Evolutionary conservation across 208 protist species (phyloP).

Genomic region (Leishmania martiniquensis): DNA sequence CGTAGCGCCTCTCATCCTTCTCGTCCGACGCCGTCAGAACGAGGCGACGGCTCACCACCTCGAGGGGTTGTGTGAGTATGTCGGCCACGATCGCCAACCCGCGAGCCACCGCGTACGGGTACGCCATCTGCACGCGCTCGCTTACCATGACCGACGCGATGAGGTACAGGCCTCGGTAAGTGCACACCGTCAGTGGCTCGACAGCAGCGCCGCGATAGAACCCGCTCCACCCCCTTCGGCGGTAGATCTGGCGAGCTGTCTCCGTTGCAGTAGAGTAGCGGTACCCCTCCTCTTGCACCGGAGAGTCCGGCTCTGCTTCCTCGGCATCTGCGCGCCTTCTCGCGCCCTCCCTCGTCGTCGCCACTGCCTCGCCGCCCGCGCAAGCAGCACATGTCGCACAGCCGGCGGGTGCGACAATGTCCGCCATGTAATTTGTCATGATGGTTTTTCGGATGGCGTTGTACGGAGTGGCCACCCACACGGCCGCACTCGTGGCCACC

Average conservation of each 20-base stretch:
- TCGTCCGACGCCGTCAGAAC: conserved; percentile 71
- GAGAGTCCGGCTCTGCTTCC: background rate
- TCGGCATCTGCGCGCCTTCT: background rate
- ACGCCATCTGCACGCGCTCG: conserved; percentile 35
- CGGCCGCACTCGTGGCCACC: conserved; percentile 45
- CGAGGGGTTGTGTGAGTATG: conserved; percentile 72
- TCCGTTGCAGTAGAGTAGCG: conserved; percentile 66
- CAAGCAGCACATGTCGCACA: background rate
- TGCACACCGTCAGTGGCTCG: conserved; percentile 65
- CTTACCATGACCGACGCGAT: conserved; percentile 38
- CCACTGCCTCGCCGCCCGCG: background rate
- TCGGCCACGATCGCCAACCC: conserved; percentile 63
- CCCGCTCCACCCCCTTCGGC: conserved; percentile 56
- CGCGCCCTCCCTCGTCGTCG: background rate
- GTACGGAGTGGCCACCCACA: conserved; percentile 72
- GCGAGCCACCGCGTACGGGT: conserved; percentile 63
- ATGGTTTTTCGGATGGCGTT: conserved; percentile 72
- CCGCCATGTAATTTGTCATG: conserved; percentile 82
- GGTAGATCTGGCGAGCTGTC: conserved; percentile 51
- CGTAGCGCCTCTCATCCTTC: conserved; percentile 44
- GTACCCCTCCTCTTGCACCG: conserved; percentile 48
- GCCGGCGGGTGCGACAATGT: conserved; percentile 56
- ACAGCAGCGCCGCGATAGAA: conserved; percentile 70
- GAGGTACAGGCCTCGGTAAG: conserved; percentile 71
- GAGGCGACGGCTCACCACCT: conserved; percentile 79